phyloP scores from a whole-genome alignment of 2,329 filamentous ascomycete species.

The Drechmeria coniospora region DNA sequence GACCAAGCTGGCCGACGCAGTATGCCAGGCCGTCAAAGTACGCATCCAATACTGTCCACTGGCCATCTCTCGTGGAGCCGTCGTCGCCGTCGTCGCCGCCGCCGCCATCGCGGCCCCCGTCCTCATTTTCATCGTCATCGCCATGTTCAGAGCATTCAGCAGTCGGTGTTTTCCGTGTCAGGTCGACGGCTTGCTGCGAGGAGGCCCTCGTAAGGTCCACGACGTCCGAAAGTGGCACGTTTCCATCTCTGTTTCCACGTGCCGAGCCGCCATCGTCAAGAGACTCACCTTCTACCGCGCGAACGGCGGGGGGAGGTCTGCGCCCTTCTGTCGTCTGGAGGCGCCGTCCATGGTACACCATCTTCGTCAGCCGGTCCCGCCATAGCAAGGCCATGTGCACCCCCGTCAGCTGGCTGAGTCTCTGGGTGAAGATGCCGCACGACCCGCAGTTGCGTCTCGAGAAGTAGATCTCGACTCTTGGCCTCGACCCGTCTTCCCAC shows the following conservation, averaged over 20 bases:
- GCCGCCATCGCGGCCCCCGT: background rate
- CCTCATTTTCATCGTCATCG: constrained; percentile 1
- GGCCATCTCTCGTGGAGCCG: too few relatives aligned
- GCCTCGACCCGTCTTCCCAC: constrained; percentile 13
- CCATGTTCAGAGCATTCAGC: background rate
- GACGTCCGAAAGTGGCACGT: background rate
- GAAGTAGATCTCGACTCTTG: constrained; percentile 18
- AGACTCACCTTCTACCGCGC: too few relatives aligned
- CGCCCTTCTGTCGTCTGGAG: too few relatives aligned
- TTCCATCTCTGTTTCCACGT: too few relatives aligned
- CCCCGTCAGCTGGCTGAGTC: constrained; percentile 13
- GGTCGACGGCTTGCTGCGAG: background rate
- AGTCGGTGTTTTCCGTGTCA: background rate
- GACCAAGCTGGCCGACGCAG: constrained; percentile 17
- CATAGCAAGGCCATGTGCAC: constrained; percentile 12
- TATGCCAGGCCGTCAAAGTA: constrained; percentile 16
- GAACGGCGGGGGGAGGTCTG: too few relatives aligned
- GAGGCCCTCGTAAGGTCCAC: constrained; percentile 1
- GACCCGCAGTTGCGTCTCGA: constrained; percentile 16
- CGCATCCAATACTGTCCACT: too few relatives aligned
- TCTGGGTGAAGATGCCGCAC: constrained; percentile 12
- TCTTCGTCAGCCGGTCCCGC: constrained; percentile 12
- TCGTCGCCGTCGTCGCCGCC: constrained; percentile 1
- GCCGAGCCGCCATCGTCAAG: background rate
- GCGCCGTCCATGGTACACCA: too few relatives aligned